A percentile compares a stretch with the other conserved stretches of the same genome.
Conservation (phyloP, 2,329 filamentous ascomycete species). For the Diaporthe citrichinensis region DNA sequence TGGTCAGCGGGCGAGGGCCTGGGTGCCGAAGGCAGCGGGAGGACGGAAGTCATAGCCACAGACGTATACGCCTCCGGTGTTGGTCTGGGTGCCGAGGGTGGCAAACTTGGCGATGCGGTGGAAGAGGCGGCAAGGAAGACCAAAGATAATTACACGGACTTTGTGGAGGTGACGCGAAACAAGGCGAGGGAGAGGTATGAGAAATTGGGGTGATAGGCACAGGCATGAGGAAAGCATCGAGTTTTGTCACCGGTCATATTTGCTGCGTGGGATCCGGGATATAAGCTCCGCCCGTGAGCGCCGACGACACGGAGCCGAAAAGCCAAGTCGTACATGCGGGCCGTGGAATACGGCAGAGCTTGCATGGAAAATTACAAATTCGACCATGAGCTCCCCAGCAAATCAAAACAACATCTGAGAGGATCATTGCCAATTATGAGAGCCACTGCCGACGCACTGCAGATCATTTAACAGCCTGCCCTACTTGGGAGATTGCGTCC, state of each 20-base stretch:
- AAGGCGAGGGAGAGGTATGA: constrained; percentile 77
- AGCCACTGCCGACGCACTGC: background rate
- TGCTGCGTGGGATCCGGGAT: background rate
- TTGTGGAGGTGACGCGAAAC: constrained; percentile 75
- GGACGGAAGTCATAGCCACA: constrained; percentile 74
- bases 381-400: background rate
- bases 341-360: background rate
- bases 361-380: constrained; percentile 11
- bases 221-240: background rate
- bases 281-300: background rate
- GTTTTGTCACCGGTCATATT: background rate
- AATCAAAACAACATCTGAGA: background rate
- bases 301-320: constrained; percentile 12
- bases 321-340: background rate
- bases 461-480: constrained; percentile 16
- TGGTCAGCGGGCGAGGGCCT: constrained; percentile 77
- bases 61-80: constrained; percentile 77
- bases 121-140: constrained; percentile 75
- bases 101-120: constrained; percentile 77
- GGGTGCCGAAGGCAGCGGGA: constrained; percentile 73
- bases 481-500: constrained; percentile 10
- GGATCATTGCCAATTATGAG: background rate
- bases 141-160: constrained; percentile 71
- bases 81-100: constrained; percentile 77
- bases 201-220: constrained; percentile 56